Base-by-base conservation (phyloP, 192 early-diverging fungal species). In the Pilobolus umbonatus region DNA sequence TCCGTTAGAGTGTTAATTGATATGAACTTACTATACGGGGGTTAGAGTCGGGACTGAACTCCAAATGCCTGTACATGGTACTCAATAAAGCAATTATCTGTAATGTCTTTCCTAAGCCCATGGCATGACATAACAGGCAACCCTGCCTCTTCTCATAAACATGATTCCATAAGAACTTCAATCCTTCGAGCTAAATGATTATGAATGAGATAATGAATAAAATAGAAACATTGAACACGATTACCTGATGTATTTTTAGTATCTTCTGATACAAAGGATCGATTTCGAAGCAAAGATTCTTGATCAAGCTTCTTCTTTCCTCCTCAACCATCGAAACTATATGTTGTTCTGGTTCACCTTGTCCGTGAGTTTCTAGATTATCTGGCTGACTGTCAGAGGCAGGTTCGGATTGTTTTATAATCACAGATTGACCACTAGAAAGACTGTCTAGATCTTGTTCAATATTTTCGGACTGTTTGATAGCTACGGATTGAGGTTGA, bases 21-120 rank as follows among this genome's bases (percentile, higher is more conserved):
- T 2, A n/a, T n/a, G n/a, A n/a, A n/a, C 19, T 35, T 47, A 58
- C 25, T 15, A 21, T 45, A 21, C 25, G 67, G 7, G 84, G 77
- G 24, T 85, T 71, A 40, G 76, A 73, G 28, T 74, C 64, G 53
- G 83, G 85, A 1, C 70, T 64, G 3, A 47, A 48, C 0, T 62
- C 57, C n/a, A 89, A 76, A 53, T 89, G 83, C 10, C 73, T 67
- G 15, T 86, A 64, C 31, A 93, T 56, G 1, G 86, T 89, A 49
- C 80, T 85, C 4, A 94, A 28, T 40, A 93, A 84, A 0, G 80
- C 61, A 57, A 95, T 82, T 9, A 80, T 75, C 61, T 92, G 89
- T 12, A 92, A 68, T 0, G 91, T 93, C 68, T 92, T 91, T 5
- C 78, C 77, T 21, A 95, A 72, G 0, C 93, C 91, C 91, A 94